Percentiles rank a stretch among this genome's conserved stretches.
Conservation (phyloP, 306 rosid species). For the Quercus dentata region DNA sequence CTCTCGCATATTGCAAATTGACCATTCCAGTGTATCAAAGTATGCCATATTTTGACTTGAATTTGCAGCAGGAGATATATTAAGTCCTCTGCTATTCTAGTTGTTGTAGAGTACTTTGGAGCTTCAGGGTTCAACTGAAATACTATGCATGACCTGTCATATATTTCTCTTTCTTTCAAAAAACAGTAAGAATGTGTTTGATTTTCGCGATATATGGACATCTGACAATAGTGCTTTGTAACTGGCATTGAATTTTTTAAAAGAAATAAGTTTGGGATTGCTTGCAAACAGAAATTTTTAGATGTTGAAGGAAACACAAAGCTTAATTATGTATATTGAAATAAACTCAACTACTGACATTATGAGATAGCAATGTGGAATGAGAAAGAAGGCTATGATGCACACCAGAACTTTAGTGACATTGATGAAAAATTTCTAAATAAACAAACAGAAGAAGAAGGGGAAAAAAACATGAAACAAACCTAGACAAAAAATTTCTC, state of each 20-base stretch:
- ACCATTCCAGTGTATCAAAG: constrained; percentile 86
- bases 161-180: constrained; percentile 8
- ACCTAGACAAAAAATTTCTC: neutral
- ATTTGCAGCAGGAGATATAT: constrained; percentile 10
- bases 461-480: neutral
- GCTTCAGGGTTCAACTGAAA: constrained; percentile 13
- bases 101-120: constrained; percentile 10
- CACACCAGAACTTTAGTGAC: neutral
- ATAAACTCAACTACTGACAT: neutral
- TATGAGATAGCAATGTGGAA: neutral
- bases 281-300: neutral
- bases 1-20: constrained; percentile 76
- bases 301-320: neutral
- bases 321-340: neutral
- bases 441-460: neutral
- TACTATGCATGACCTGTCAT: neutral
- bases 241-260: neutral
- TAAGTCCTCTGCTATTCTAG: neutral
- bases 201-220: neutral
- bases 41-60: constrained; percentile 32
- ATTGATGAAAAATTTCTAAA: neutral
- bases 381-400: neutral
- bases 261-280: neutral
- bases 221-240: neutral
- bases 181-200: neutral